Evolutionary conservation across 495 filamentous ascomycete genomes (phyloP).

Genomic region (Delitschia confertaspora): DNA sequence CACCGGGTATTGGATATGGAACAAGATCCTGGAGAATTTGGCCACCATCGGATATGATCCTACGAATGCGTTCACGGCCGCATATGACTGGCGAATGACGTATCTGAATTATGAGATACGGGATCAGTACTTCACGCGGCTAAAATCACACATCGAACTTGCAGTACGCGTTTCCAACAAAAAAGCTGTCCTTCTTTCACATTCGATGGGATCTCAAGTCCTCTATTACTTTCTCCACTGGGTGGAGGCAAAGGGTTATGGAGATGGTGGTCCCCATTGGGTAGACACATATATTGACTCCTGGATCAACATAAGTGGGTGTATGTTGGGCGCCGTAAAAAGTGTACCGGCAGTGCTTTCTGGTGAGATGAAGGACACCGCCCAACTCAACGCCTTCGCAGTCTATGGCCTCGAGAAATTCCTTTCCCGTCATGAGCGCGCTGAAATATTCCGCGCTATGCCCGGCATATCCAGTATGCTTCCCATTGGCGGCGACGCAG

Average conservation of each 20-base stretch:
- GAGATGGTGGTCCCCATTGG: constrained; percentile 77
- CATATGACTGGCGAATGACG: constrained; percentile 96
- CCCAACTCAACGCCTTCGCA: constrained; percentile 93
- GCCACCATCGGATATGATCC: constrained; percentile 95
- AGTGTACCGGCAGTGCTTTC: constrained; percentile 84
- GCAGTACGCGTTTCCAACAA: constrained; percentile 57
- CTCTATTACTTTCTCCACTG: constrained; percentile 96
- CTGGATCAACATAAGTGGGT: constrained; percentile 97
- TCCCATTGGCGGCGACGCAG: constrained; percentile 85
- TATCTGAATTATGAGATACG: constrained; percentile 80
- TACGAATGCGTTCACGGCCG: constrained; percentile 87
- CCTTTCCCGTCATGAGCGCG: constrained; percentile 76
- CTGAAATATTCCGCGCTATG: constrained; percentile 93
- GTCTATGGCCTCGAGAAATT: constrained; percentile 97
- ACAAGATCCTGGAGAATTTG: constrained; percentile 92
- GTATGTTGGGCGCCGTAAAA: constrained; percentile 94
- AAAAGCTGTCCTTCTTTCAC: constrained; percentile 81
- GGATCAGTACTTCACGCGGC: constrained; percentile 84
- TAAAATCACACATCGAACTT: constrained; percentile 85
- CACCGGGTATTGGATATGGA: constrained; percentile 97
- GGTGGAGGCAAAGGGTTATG: constrained; percentile 74
- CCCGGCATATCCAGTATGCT: constrained; percentile 94
- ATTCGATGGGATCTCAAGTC: constrained; percentile 96
- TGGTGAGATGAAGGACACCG: constrained; percentile 96
- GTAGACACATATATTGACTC: constrained; percentile 83